phyloP scores from a whole-genome alignment of 148 eudicot species.

The Diospyros lotus region DNA sequence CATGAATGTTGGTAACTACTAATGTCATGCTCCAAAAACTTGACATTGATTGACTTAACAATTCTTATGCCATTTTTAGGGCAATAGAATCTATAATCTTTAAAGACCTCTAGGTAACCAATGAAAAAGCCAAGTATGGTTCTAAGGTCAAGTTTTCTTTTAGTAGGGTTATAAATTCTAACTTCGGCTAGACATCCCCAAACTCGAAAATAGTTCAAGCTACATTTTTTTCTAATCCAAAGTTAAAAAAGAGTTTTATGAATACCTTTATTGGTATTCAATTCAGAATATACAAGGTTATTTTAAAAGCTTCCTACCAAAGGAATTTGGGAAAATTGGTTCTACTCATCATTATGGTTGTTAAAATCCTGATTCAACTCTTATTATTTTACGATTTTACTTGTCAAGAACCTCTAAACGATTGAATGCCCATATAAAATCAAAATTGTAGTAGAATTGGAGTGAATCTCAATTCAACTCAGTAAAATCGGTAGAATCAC shows the following conservation, averaged over 20 bases:
- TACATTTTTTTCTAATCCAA: not conserved
- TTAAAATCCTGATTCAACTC: too few species aligned
- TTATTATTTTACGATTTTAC: too few species aligned
- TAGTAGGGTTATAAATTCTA: not conserved
- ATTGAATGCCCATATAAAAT: too few species aligned
- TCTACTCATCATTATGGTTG: not conserved
- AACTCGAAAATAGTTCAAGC: not conserved
- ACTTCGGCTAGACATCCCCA: not conserved
- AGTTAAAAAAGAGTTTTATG: constrained; percentile 5
- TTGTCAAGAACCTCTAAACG: too few species aligned
- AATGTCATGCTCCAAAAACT: too few species aligned
- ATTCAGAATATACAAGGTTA: not conserved
- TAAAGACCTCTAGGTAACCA: not conserved
- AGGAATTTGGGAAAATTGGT: not conserved
- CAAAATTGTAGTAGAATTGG: too few species aligned
- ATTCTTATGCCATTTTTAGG: not conserved
- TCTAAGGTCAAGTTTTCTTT: not conserved
- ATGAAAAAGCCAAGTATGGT: not conserved
- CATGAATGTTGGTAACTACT: too few species aligned
- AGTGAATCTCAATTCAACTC: too few species aligned
- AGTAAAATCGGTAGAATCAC: too few species aligned
- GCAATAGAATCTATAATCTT: not conserved
- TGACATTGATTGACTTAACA: not conserved
- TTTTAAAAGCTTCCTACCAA: not conserved
- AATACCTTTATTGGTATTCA: not conserved